Percentiles rank a stretch among this genome's conserved stretches.
Evolutionary conservation across 176 grass and related monocot genomes (phyloP).

Genomic region (Miscanthus lutarioriparius): DNA sequence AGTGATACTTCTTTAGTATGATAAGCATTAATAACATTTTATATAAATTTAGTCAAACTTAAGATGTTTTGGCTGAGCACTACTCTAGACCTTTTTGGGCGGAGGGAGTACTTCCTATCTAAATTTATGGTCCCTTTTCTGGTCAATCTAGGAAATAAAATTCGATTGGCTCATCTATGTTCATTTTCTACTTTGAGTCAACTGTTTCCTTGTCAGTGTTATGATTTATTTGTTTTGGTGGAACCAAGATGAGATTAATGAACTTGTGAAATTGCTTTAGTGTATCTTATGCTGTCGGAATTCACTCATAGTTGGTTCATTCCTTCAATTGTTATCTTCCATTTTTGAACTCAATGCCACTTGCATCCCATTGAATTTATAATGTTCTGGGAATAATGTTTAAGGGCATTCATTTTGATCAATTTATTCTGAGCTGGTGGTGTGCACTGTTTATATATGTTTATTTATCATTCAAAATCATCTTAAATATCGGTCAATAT

Average conservation of each 20-base stretch:
- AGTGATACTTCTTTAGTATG: neutral
- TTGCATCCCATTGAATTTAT: conserved; percentile 6
- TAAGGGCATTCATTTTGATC: conserved; percentile 11
- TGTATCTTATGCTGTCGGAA: conserved; percentile 1
- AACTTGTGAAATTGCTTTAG: conserved; percentile 3
- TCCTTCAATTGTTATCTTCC: conserved; percentile 5
- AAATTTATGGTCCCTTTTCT: neutral
- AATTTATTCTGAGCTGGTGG: neutral
- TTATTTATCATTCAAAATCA: conserved; percentile 32
- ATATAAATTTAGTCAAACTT: neutral
- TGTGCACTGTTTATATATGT: conserved; percentile 2
- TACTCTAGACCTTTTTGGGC: neutral
- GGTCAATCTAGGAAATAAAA: neutral
- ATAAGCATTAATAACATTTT: neutral
- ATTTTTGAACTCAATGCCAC: neutral
- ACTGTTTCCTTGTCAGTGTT: neutral
- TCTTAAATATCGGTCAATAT: conserved; percentile 15
- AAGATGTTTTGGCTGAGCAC: neutral
- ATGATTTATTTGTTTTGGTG: neutral
- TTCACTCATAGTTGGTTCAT: conserved; percentile 8
- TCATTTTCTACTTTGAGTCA: conserved; percentile 20
- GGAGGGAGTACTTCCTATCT: neutral
- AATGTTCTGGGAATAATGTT: conserved; percentile 9
- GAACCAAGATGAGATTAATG: neutral
- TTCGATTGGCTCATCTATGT: neutral